Percentiles rank a stretch among this genome's conserved stretches.
These are phyloP conservation scores for Dalbergia cochinchinensis DNA, from an alignment of 306 rosid species.

Conservation along the genomic window DNA sequence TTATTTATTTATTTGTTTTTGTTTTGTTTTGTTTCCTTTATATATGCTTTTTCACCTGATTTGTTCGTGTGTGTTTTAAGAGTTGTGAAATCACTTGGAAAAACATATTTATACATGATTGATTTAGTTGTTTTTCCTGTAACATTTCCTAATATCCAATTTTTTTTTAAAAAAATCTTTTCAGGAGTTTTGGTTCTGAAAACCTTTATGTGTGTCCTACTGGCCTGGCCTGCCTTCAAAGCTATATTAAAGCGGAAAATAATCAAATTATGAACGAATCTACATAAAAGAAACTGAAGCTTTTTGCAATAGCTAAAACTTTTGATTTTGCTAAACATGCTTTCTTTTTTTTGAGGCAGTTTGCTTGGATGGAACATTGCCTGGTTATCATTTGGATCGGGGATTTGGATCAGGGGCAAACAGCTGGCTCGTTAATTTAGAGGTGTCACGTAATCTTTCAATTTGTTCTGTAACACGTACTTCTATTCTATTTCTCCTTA, in stretches of 20 bases:
- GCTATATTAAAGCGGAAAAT: neutral
- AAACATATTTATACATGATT: neutral
- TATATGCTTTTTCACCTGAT: neutral
- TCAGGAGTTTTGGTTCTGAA: too few species aligned
- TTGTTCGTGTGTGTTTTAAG: neutral
- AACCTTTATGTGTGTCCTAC: neutral
- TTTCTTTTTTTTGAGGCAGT: constrained; percentile 54
- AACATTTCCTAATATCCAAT: neutral
- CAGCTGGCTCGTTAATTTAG: constrained; percentile 90
- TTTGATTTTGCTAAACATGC: constrained; percentile 28
- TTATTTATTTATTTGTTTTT: neutral
- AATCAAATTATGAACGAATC: neutral
- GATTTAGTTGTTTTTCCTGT: neutral
- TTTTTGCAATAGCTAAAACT: constrained; percentile 5
- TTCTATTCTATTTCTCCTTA: neutral
- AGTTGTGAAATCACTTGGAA: too few species aligned
- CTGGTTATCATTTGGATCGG: constrained; percentile 81
- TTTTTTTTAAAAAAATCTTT: too few species aligned
- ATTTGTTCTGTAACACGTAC: constrained; percentile 12
- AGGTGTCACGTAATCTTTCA: constrained; percentile 62
- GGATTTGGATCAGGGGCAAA: constrained; percentile 90
- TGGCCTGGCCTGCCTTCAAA: neutral
- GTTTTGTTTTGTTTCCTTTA: too few species aligned
- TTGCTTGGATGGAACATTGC: constrained; percentile 94
- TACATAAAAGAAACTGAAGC: neutral